Evolutionary conservation across 768 basidiomycete species (phyloP).

Genomic region (Xanthoconium stramineum): DNA sequence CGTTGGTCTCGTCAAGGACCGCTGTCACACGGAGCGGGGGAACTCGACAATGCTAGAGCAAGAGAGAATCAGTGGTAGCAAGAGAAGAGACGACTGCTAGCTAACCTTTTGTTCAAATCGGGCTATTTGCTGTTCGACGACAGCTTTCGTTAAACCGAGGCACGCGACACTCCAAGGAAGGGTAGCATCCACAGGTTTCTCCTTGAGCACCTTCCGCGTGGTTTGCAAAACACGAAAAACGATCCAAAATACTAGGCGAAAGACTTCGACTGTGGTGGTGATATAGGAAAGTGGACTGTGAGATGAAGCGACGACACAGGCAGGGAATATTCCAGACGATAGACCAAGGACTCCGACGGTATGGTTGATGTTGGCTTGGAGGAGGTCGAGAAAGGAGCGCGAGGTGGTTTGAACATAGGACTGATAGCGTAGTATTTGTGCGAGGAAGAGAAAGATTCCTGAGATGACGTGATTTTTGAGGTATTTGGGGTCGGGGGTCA

Average conservation of each 20-base stretch:
- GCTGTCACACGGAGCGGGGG: slow-evolving; percentile 47
- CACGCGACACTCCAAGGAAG: slow-evolving; percentile 49
- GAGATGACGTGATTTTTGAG: slow-evolving; percentile 47
- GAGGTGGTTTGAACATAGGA: slow-evolving; percentile 33
- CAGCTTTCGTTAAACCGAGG: slow-evolving; percentile 28
- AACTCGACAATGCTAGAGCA: slow-evolving; percentile 10
- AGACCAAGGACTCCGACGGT: slow-evolving; percentile 45
- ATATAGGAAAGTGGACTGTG: slow-evolving; percentile 39
- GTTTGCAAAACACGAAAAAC: slow-evolving; percentile 40
- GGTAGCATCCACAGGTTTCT: slow-evolving; percentile 18
- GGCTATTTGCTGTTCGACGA: slow-evolving; percentile 25
- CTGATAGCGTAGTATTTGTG: slow-evolving; percentile 54
- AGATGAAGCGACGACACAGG: slow-evolving; percentile 50
- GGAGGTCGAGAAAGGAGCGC: slow-evolving; percentile 24
- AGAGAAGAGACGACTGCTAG: neutral
- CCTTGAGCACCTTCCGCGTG: slow-evolving; percentile 24
- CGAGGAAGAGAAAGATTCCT: slow-evolving; percentile 45
- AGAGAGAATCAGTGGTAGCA: neutral
- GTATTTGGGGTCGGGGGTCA: slow-evolving; percentile 37
- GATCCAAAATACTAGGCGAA: slow-evolving; percentile 52
- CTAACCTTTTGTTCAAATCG: slow-evolving; percentile 24
- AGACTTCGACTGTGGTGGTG: slow-evolving; percentile 42
- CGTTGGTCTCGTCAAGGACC: slow-evolving; percentile 42
- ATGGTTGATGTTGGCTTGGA: slow-evolving; percentile 35
- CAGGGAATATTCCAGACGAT: slow-evolving; percentile 56